Evolutionary conservation across 2,329 filamentous ascomycete species (phyloP), one percentile per base, ranked within the genome.

Genomic region (Phyllosticta citriasiana): DNA sequence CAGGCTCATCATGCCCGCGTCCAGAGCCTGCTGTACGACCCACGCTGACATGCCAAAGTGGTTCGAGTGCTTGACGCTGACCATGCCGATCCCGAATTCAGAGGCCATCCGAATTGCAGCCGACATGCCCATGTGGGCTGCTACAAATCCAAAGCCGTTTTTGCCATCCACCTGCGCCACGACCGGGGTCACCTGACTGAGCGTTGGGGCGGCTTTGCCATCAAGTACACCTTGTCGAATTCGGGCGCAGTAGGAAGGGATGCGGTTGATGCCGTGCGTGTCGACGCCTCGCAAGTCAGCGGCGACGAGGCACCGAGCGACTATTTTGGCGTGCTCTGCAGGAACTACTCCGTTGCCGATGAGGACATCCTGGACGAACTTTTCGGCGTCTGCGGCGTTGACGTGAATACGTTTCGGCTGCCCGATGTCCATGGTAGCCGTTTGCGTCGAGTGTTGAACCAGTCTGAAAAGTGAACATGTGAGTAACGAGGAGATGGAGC

Each of bases 11-110:
- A 83, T 84, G 3, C 76, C 78, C 0, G 82, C 85, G 62, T 93
- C 87, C 14, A 92, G 73, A 0, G 88, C 89, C 72, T 91, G 85
- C 71, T 89, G 86, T 10, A 91, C 88, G 0, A 91, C 70, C 87
- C 88, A 93, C 0, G 89, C 89, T 3, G 82, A 82, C 89, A 94
- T 94, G 59, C 89, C 89, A 67, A 89, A 92, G 72, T 93, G 88
- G 67, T 93, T 93, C 51, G 85, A 88, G 73, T 88, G 86, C 72
- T 86, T 88, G 68, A 93, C 79, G 62, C 82, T 84, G 0, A 87
- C 87, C 82, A 94, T 85, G 26, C 89, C 89, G 64, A 93, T 88
- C 12, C 88, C 88, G 67, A 80, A 84, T 1, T 74, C 71, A 25
- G 77, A 73, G 0, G 88, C 88, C 74, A 88, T 85, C 9, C 82